A percentile compares a stretch with the other conserved stretches of the same genome.
Conservation (phyloP, 2,329 filamentous ascomycete genomes). For the Pseudocercospora vitis region DNA sequence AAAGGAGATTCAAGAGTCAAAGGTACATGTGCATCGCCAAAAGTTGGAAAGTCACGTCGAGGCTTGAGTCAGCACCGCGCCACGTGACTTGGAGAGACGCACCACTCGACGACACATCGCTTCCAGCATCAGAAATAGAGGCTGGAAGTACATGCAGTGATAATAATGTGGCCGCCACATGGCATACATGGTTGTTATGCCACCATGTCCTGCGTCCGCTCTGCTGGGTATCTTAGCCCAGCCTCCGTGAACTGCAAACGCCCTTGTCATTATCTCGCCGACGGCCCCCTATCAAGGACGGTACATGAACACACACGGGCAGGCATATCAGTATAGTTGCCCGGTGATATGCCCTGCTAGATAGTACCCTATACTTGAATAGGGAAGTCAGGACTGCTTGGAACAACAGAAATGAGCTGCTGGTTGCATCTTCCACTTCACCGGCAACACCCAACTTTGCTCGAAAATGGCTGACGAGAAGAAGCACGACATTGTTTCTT, state of each 20-base stretch:
- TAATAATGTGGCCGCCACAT: too few species aligned
- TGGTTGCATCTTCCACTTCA: neutral
- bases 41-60: too few species aligned
- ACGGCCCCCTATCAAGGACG: slow-evolving; percentile 7
- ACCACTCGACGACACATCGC: too few species aligned
- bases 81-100: too few species aligned
- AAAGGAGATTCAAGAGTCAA: too few species aligned
- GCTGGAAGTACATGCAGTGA: too few species aligned
- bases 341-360: neutral
- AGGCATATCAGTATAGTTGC: neutral
- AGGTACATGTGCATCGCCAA: too few species aligned
- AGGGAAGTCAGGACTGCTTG: neutral
- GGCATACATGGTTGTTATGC: too few species aligned
- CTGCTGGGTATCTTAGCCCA: too few species aligned
- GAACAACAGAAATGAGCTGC: neutral
- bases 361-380: neutral
- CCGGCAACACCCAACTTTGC: neutral
- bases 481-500: slow-evolving; percentile 11
- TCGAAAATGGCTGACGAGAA: slow-evolving; percentile 11
- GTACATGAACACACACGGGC: neutral
- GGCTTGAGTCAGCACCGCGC: too few species aligned
- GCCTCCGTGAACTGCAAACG: too few species aligned
- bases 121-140: too few species aligned
- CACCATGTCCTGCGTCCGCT: neutral
- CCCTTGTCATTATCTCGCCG: slow-evolving; percentile 9